Percentiles rank a stretch among this genome's conserved stretches.
These are phyloP conservation scores for Marsdenia floribunda DNA, from an alignment of 257 asterid genomes.

Conservation along the genomic window DNA sequence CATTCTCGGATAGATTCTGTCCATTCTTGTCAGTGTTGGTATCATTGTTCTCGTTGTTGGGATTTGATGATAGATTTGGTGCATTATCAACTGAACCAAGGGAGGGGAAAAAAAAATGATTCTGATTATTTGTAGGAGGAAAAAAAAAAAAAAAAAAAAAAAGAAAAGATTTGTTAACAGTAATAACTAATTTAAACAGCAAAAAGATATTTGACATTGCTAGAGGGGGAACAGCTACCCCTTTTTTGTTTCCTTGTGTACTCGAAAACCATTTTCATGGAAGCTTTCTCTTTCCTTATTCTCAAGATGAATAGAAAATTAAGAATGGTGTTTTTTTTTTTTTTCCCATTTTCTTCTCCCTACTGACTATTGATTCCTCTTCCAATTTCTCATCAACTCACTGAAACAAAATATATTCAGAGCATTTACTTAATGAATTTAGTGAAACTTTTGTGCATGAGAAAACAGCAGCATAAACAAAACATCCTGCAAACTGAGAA, in stretches of 20 bases:
- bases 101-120: conserved; percentile 16
- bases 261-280: neutral
- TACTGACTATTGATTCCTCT: neutral
- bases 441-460: no score
- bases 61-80: conserved; percentile 18
- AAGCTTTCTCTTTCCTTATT: neutral
- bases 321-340: no score
- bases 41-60: conserved; percentile 9
- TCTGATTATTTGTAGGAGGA: neutral
- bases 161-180: neutral
- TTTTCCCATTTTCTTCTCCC: no score
- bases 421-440: neutral
- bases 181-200: neutral
- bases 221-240: neutral
- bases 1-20: conserved; percentile 23
- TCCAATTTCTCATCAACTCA: neutral
- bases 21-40: conserved; percentile 19
- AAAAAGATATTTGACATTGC: neutral
- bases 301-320: neutral
- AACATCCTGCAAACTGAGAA: neutral
- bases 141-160: no score
- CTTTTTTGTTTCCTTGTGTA: no score
- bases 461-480: neutral
- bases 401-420: neutral
- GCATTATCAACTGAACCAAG: conserved; percentile 17